A percentile compares a stretch with the other conserved stretches of the same genome.
Evolutionary conservation across 768 basidiomycete genomes (phyloP).

Genomic region (Naematelia encephala): DNA sequence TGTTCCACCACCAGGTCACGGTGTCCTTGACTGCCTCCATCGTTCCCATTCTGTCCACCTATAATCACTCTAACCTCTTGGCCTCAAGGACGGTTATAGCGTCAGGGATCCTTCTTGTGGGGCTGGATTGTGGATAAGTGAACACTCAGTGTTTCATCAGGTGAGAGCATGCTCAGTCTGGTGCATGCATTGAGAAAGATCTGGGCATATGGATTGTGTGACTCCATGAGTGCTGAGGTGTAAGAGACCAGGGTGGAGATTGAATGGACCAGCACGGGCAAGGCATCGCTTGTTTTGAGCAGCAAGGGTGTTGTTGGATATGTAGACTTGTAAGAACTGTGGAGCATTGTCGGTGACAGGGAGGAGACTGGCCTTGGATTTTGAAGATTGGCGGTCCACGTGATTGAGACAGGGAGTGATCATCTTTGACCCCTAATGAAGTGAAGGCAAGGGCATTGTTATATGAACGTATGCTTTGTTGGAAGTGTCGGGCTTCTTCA

Average conservation of each 20-base stretch:
- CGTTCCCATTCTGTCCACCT: conserved; percentile 23
- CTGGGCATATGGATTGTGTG: background rate
- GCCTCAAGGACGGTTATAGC: conserved; percentile 56
- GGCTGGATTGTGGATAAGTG: conserved; percentile 10
- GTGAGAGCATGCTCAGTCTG: background rate
- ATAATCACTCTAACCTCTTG: conserved; percentile 55
- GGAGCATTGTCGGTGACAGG: conserved; percentile 1
- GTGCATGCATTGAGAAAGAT: background rate
- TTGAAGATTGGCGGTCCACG: conserved; percentile 8
- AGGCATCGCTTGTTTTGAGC: conserved; percentile 1
- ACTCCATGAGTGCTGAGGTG: background rate
- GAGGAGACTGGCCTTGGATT: conserved; percentile 13
- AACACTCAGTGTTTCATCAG: no score
- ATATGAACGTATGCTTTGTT: conserved; percentile 16
- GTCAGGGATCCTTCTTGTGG: conserved; percentile 41
- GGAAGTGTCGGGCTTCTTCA: conserved; percentile 10
- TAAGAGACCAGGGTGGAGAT: background rate
- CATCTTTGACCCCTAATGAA: conserved; percentile 13
- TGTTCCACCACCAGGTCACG: background rate
- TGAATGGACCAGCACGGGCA: background rate
- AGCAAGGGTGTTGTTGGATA: conserved; percentile 5
- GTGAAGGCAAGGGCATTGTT: conserved; percentile 26
- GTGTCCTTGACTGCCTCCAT: conserved; percentile 24
- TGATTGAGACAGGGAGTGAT: background rate
- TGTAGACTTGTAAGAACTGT: conserved; percentile 19